A percentile compares a stretch with the other conserved stretches of the same genome.
Evolutionary conservation across 352 stramenopile species (phyloP).

Genomic region (Phytophthora agathidicida): DNA sequence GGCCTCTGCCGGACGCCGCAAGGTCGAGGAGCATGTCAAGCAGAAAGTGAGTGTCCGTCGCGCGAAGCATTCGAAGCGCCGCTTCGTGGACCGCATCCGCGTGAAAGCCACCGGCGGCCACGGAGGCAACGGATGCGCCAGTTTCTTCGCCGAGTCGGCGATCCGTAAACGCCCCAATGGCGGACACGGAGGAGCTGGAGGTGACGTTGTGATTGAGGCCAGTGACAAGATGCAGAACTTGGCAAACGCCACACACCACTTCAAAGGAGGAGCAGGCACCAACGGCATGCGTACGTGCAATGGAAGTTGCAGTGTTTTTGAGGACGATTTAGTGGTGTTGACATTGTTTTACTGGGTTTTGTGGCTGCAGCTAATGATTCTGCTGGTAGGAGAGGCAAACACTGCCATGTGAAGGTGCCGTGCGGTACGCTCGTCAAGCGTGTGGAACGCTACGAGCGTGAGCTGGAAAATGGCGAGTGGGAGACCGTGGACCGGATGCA

Average conservation of each 20-base stretch:
- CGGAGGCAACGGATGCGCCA: slow-evolving; percentile 88
- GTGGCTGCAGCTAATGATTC: slow-evolving; percentile 70
- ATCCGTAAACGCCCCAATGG: slow-evolving; percentile 85
- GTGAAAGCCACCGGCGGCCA: slow-evolving; percentile 89
- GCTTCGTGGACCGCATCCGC: slow-evolving; percentile 91
- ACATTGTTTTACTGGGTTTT: slow-evolving; percentile 1
- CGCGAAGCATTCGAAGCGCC: slow-evolving; percentile 87
- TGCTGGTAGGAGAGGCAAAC: slow-evolving; percentile 77
- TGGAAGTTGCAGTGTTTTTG: neutral
- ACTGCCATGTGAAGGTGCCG: slow-evolving; percentile 83
- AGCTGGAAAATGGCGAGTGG: slow-evolving; percentile 74
- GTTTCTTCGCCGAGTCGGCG: slow-evolving; percentile 84
- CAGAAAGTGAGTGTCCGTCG: slow-evolving; percentile 85
- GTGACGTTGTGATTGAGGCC: slow-evolving; percentile 79
- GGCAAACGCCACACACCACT: slow-evolving; percentile 85
- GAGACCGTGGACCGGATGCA: slow-evolving; percentile 87
- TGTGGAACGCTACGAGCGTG: slow-evolving; percentile 80
- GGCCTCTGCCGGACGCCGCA: slow-evolving; percentile 36
- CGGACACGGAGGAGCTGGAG: slow-evolving; percentile 83
- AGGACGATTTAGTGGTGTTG: slow-evolving; percentile 3
- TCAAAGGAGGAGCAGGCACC: slow-evolving; percentile 71
- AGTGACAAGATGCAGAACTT: slow-evolving; percentile 85
- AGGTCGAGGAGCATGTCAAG: slow-evolving; percentile 86
- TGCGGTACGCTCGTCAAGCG: slow-evolving; percentile 89
- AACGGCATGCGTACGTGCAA: slow-evolving; percentile 85